phyloP scores from a whole-genome alignment of 1,284 basidiomycete species.

The Marasmius fiardii region DNA sequence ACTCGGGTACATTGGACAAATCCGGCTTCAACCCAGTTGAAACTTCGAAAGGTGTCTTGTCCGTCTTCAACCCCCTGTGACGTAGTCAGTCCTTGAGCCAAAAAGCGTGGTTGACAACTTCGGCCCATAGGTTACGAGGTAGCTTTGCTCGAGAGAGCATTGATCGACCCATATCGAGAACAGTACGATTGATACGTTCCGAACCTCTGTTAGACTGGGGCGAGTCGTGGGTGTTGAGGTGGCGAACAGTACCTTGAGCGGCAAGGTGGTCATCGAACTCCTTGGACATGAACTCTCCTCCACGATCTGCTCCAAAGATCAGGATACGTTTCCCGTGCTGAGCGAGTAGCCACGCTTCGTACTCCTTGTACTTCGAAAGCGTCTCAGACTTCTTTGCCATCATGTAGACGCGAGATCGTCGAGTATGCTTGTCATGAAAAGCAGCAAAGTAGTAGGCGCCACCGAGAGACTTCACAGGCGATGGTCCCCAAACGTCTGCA shows the following conservation, averaged over 20 bases:
- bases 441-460: slow-evolving; percentile 24
- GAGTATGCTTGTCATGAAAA: slow-evolving; percentile 23
- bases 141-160: slow-evolving; percentile 24
- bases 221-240: slow-evolving; percentile 31
- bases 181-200: slow-evolving; percentile 29
- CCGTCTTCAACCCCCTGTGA: slow-evolving; percentile 20
- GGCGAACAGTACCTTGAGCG: slow-evolving; percentile 23
- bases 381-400: slow-evolving; percentile 23
- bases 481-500: slow-evolving; percentile 29
- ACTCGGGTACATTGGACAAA: slow-evolving; percentile 23
- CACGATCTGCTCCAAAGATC: slow-evolving; percentile 24
- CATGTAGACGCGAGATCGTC: slow-evolving; percentile 19
- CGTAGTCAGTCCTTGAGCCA: slow-evolving; percentile 31
- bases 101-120: slow-evolving; percentile 23
- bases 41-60: slow-evolving; percentile 26
- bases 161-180: slow-evolving; percentile 20
- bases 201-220: slow-evolving; percentile 31
- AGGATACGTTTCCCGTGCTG: slow-evolving; percentile 22
- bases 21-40: slow-evolving; percentile 24
- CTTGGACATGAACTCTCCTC: slow-evolving; percentile 26
- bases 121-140: slow-evolving; percentile 28
- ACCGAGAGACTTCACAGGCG: slow-evolving; percentile 18
- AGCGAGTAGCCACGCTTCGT: slow-evolving; percentile 24
- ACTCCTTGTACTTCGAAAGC: slow-evolving; percentile 21
- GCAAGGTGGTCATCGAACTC: slow-evolving; percentile 24